A percentile compares a stretch with the other conserved stretches of the same genome.
Conservation (phyloP, 2,329 filamentous ascomycete genomes). For the Volutella citrinella region DNA sequence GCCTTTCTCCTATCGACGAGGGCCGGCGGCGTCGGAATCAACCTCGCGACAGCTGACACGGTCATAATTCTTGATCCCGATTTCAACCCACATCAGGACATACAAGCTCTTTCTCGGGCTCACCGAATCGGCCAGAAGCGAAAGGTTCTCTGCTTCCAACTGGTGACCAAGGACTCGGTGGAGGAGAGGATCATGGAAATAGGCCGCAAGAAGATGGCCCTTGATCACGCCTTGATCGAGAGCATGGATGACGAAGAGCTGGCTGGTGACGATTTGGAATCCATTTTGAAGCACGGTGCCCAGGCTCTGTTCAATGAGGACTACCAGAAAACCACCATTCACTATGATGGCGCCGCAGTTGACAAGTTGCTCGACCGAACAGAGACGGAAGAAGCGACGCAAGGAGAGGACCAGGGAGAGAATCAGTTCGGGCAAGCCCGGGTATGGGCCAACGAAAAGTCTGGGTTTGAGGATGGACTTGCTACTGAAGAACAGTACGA, state of each 20-base stretch:
- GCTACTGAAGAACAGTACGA: constrained; percentile 50
- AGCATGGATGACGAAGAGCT: constrained; percentile 84
- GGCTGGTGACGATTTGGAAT: constrained; percentile 75
- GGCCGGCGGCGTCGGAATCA: constrained; percentile 95
- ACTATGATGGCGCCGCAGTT: constrained; percentile 78
- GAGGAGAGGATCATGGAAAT: constrained; percentile 98
- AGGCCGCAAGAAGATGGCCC: constrained; percentile 90
- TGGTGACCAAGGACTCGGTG: constrained; percentile 83
- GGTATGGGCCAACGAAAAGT: constrained; percentile 85
- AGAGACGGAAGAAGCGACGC: constrained; percentile 69
- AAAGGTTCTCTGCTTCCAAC: constrained; percentile 91
- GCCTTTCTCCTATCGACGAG: constrained; percentile 91
- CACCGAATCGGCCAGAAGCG: constrained; percentile 96
- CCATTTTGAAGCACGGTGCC: constrained; percentile 83
- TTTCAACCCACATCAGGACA: constrained; percentile 97
- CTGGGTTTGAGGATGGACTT: constrained; percentile 61
- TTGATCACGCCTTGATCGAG: constrained; percentile 94
- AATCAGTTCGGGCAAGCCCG: constrained; percentile 85
- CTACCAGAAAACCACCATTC: constrained; percentile 67
- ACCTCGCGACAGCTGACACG: constrained; percentile 92
- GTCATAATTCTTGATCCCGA: constrained; percentile 97
- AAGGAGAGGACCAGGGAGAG: constrained; percentile 63
- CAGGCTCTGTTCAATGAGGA: constrained; percentile 80
- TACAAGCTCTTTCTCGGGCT: constrained; percentile 90
- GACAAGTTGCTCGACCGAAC: constrained; percentile 88